These are phyloP conservation scores for Leccinum subrobustum DNA, from an alignment of 1,284 basidiomycete genomes.

Conservation along the genomic window DNA sequence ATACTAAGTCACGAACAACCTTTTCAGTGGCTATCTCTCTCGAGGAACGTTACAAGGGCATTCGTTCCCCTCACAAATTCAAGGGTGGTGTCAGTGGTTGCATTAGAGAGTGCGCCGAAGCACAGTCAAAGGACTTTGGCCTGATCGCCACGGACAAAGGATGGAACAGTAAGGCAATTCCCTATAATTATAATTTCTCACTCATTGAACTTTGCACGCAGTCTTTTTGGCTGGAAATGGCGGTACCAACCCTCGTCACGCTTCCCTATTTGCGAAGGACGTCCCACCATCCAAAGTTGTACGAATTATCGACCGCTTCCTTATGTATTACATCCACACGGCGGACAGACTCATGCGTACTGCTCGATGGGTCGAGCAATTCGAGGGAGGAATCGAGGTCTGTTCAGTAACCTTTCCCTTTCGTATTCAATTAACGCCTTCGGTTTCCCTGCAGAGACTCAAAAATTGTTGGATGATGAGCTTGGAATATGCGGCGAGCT, in stretches of 20 bases:
- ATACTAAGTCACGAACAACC: not conserved
- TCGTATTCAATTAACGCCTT: not conserved
- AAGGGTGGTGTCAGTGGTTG: constrained; percentile 82
- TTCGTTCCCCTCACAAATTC: constrained; percentile 73
- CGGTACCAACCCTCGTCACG: constrained; percentile 65
- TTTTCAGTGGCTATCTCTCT: constrained; percentile 59
- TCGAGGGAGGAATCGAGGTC: constrained; percentile 63
- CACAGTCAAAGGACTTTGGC: constrained; percentile 76
- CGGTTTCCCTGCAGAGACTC: constrained; percentile 43
- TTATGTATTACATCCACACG: constrained; percentile 73
- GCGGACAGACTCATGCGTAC: constrained; percentile 71
- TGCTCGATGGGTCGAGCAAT: constrained; percentile 72
- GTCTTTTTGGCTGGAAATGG: constrained; percentile 78
- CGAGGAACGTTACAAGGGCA: constrained; percentile 73
- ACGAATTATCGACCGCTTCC: constrained; percentile 67
- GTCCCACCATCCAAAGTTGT: constrained; percentile 65
- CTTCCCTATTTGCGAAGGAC: constrained; percentile 48
- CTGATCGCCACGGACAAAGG: constrained; percentile 77
- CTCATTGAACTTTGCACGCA: constrained; percentile 15
- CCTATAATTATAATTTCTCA: not conserved
- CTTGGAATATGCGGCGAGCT: constrained; percentile 74
- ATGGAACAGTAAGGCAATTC: constrained; percentile 54
- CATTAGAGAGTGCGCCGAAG: constrained; percentile 75
- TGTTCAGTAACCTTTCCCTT: not conserved
- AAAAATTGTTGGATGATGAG: constrained; percentile 70